Conservation (phyloP, 495 filamentous ascomycete genomes). For the Wilcoxina mikolae region DNA sequence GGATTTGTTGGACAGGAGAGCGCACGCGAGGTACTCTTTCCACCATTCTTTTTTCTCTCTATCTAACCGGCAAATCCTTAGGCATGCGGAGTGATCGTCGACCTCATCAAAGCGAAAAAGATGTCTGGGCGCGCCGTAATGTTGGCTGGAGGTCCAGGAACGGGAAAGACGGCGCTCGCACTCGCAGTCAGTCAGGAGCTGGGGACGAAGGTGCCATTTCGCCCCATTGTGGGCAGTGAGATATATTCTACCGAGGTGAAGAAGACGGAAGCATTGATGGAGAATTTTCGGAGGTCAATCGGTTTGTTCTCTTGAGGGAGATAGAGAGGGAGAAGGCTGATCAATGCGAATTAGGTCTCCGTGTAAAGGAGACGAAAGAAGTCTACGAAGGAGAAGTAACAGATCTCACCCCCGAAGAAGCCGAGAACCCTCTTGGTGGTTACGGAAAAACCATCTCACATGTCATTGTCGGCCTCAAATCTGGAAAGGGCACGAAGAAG, state of each 20-base stretch:
- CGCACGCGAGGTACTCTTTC: conserved; percentile 64
- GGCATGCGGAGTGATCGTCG: conserved; percentile 65
- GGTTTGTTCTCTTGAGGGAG: conserved; percentile 50
- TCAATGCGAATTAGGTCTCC: conserved; percentile 71
- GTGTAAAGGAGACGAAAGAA: conserved; percentile 49
- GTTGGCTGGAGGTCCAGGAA: conserved; percentile 93
- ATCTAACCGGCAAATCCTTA: neutral
- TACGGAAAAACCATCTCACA: conserved; percentile 78
- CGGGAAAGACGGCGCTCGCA: conserved; percentile 94
- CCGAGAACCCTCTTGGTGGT: conserved; percentile 76
- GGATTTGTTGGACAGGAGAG: conserved; percentile 96
- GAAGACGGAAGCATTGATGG: conserved; percentile 93
- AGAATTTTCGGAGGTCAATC: conserved; percentile 94
- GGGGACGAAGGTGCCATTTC: conserved; percentile 87
- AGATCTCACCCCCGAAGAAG: conserved; percentile 7
- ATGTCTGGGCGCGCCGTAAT: conserved; percentile 91
- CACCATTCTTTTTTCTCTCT: neutral
- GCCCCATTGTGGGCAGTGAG: conserved; percentile 84
- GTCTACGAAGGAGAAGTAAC: conserved; percentile 5
- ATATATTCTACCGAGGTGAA: conserved; percentile 99
- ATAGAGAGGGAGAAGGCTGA: no score
- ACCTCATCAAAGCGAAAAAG: conserved; percentile 97
- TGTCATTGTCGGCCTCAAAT: conserved; percentile 34
- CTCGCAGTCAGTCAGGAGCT: conserved; percentile 98
- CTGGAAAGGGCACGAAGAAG: conserved; percentile 96